Percentiles rank a stretch among this genome's conserved stretches.
These are phyloP conservation scores for Aurantiochytrium sp. DNA, from an alignment of 108 stramenopile genomes.

Conservation along the genomic window DNA sequence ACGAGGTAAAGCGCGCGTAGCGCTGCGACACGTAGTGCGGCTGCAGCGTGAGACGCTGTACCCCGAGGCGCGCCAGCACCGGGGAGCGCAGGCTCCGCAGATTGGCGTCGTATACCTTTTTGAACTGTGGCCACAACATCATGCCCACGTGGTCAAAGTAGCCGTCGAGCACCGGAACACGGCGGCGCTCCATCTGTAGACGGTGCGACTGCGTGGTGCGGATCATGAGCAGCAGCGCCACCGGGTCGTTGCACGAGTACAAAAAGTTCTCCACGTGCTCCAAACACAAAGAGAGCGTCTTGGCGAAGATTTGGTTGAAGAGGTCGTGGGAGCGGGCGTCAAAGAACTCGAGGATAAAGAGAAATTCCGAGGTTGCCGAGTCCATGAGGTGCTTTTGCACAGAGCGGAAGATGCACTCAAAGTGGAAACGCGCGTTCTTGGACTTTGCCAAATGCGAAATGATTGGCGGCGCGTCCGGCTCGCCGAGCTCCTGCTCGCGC, in stretches of 20 bases:
- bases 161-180: constrained; percentile 75
- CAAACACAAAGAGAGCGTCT: constrained; percentile 74
- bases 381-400: constrained; percentile 89
- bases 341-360: constrained; percentile 90
- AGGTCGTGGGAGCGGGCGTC: constrained; percentile 61
- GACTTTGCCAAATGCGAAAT: constrained; percentile 82
- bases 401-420: constrained; percentile 87
- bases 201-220: constrained; percentile 83
- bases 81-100: constrained; percentile 75
- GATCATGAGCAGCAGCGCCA: constrained; percentile 93
- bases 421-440: constrained; percentile 74
- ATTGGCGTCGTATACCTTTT: constrained; percentile 86
- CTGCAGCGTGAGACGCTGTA: constrained; percentile 70
- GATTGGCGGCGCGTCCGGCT: constrained; percentile 65
- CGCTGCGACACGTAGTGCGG: constrained; percentile 89
- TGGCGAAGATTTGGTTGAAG: constrained; percentile 76
- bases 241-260: constrained; percentile 82
- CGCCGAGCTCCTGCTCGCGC: constrained; percentile 47
- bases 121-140: constrained; percentile 92
- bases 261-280: constrained; percentile 95
- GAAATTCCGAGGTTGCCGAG: constrained; percentile 91
- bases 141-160: constrained; percentile 86
- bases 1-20: constrained; percentile 92
- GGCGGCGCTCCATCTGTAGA: constrained; percentile 77
- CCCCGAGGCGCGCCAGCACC: constrained; percentile 74